Evolutionary conservation across 2,329 filamentous ascomycete genomes (phyloP).

Genomic region (Colletotrichum truncatum): DNA sequence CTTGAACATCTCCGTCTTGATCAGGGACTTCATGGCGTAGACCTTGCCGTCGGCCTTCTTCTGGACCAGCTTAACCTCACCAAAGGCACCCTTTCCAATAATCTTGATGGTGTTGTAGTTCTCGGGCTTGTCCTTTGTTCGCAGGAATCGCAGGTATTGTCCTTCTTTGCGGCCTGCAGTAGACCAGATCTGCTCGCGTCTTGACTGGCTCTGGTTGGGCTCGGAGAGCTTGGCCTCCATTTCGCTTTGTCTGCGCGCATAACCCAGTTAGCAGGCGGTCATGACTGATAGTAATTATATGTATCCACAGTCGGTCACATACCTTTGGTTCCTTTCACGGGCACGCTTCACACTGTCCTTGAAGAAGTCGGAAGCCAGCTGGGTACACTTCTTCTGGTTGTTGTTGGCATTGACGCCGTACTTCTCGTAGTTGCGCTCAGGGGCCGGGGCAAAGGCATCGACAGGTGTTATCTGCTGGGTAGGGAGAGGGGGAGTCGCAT

Average conservation of each 20-base stretch:
- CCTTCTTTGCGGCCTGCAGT: slow-evolving; percentile 88
- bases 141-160: slow-evolving; percentile 91
- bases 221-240: slow-evolving; percentile 87
- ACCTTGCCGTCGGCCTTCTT: slow-evolving; percentile 97
- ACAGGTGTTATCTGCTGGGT: slow-evolving; percentile 64
- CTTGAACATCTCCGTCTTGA: slow-evolving; percentile 99
- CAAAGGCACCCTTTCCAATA: slow-evolving; percentile 98
- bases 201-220: slow-evolving; percentile 75
- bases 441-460: slow-evolving; percentile 79
- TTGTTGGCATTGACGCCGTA: slow-evolving; percentile 72
- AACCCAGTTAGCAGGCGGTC: neutral
- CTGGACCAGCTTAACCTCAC: slow-evolving; percentile 97
- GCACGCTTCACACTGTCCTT: slow-evolving; percentile 98
- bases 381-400: slow-evolving; percentile 76
- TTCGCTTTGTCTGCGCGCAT: slow-evolving; percentile 78
- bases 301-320: slow-evolving; percentile 43
- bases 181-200: slow-evolving; percentile 86
- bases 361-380: slow-evolving; percentile 89
- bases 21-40: slow-evolving; percentile 96
- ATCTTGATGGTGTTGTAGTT: slow-evolving; percentile 98
- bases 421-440: slow-evolving; percentile 88
- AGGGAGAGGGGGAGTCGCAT: slow-evolving; percentile 76
- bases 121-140: slow-evolving; percentile 90
- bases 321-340: slow-evolving; percentile 94
- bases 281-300: neutral